phyloP scores from a whole-genome alignment of 2,329 filamentous ascomycete genomes.

The Microdochium nivale region DNA sequence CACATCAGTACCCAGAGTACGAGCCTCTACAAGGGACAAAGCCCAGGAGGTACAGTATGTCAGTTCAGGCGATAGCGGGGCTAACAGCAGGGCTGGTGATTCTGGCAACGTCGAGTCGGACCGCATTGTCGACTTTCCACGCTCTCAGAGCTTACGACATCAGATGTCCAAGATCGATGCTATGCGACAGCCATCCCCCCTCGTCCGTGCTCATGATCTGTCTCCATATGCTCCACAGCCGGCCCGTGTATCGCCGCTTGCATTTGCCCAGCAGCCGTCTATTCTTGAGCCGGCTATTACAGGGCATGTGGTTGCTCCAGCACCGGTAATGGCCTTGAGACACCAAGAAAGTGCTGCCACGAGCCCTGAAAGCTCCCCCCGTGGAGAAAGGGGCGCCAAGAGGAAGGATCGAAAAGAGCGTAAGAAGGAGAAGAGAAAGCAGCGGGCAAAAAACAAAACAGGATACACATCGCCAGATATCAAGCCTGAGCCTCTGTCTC shows the following conservation, averaged over 20 bases:
- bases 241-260: conserved; percentile 55
- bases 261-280: conserved; percentile 29
- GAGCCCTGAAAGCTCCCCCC: conserved; percentile 53
- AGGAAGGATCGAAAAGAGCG: conserved; percentile 38
- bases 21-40: not conserved
- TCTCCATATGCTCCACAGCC: conserved; percentile 69
- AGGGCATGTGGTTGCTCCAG: conserved; percentile 31
- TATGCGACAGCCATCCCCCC: conserved; percentile 43
- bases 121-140: conserved; percentile 21
- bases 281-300: conserved; percentile 19
- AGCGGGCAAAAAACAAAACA: conserved; percentile 40
- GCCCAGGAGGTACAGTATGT: conserved; percentile 15
- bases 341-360: conserved; percentile 38
- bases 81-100: conserved; percentile 32
- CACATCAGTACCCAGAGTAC: not conserved
- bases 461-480: conserved; percentile 39
- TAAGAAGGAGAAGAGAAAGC: conserved; percentile 44
- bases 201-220: conserved; percentile 66
- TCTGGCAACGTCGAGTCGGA: conserved; percentile 26
- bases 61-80: conserved; percentile 29
- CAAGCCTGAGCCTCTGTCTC: conserved; percentile 57
- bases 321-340: conserved; percentile 50
- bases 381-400: conserved; percentile 36
- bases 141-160: conserved; percentile 22
- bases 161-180: conserved; percentile 27